Evolutionary conservation across 2,329 filamentous ascomycete genomes (phyloP), one percentile per base, ranked within the genome.

Genomic region (Talaromyces piceae): DNA sequence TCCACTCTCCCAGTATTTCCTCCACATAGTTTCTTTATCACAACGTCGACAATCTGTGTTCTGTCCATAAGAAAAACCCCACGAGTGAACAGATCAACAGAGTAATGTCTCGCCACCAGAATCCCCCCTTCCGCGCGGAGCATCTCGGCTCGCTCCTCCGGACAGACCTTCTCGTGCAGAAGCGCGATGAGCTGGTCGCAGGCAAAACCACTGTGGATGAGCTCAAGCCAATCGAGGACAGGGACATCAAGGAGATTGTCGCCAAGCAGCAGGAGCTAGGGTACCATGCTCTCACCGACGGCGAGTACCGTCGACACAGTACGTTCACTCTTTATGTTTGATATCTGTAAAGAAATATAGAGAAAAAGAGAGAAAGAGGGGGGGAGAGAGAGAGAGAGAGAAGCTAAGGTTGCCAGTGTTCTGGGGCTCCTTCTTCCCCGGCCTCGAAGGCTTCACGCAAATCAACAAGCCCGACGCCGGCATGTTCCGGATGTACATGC

Each of bases 131-230:
- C 69, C 78, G 86, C 63, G 83, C 84, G 54, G 85, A 88, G 69
- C 85, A 88, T 58, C 77, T 87, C 55, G 85, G 85, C 46, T 87
- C 84, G 12, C 74, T 88, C 27, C 78, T 88, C 52, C 82, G 85
- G 27, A 84, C 85, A 1, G 67, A 80, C 48, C 69, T 77, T 47
- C 77, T 88, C 23, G 73, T 86, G 12, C 73, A 80, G 44, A 78
- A 79, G 45, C 76, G 85, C 67, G 71, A 76, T 57, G 65, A 77
- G 63, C 67, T 76, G 53, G 74, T 83, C 56, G 77, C 80, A 50
- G 79, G 80, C 52, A 71, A 78, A 57, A 64, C 77, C 39, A 69
- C 74, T 6, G 63, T 73, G 46, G 72, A 78, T n/a, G 77, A 83
- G 54, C 76, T 90, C 8, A 71, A 71, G 2, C 73, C 74, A 1